Base-by-base conservation (phyloP, 106 monocot species). In the Agapanthus africanus region DNA sequence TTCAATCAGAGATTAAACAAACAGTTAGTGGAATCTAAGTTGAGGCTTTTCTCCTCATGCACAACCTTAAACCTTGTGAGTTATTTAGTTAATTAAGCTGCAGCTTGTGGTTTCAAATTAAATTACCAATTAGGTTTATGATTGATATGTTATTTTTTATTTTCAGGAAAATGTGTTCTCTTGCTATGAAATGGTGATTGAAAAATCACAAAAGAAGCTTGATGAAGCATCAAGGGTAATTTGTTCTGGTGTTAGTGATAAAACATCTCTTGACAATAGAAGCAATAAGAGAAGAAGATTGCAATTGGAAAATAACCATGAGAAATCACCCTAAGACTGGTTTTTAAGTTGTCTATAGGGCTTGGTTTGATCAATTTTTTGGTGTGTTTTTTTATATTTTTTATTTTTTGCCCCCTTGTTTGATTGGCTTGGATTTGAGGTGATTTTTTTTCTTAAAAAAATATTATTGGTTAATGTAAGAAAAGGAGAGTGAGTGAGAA, bases 61-160 rank as follows among this genome's bases (percentile, higher is more conserved):
- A 62, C 59, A 52, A 70, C 71, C n/a, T 50, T 85, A 27, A 79
- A 89, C 59, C 50, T 65, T 77, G 93, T 93, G 63, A 83, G 85
- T 65, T 70, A n/a, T n/a, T n/a, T n/a, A n/a, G n/a, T n/a, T n/a
- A n/a, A n/a, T n/a, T n/a, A n/a, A n/a, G n/a, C n/a, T n/a, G n/a
- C n/a, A n/a, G n/a, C n/a, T n/a, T n/a, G n/a, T n/a, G n/a, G n/a
- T n/a, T n/a, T n/a, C n/a, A n/a, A n/a, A n/a, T n/a, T n/a, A n/a
- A n/a, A n/a, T n/a, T n/a, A n/a, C n/a, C n/a, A n/a, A n/a, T n/a
- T n/a, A n/a, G n/a, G n/a, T n/a, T n/a, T n/a, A n/a, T n/a, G n/a
- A n/a, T n/a, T n/a, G n/a, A n/a, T n/a, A n/a, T n/a, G n/a, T n/a
- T n/a, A n/a, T n/a, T n/a, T n/a, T n/a, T n/a, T n/a, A n/a, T n/a